A percentile compares a stretch with the other conserved stretches of the same genome.
phyloP scores from a whole-genome alignment of 768 basidiomycete genomes.

The Tricholoma bakamatsutake region DNA sequence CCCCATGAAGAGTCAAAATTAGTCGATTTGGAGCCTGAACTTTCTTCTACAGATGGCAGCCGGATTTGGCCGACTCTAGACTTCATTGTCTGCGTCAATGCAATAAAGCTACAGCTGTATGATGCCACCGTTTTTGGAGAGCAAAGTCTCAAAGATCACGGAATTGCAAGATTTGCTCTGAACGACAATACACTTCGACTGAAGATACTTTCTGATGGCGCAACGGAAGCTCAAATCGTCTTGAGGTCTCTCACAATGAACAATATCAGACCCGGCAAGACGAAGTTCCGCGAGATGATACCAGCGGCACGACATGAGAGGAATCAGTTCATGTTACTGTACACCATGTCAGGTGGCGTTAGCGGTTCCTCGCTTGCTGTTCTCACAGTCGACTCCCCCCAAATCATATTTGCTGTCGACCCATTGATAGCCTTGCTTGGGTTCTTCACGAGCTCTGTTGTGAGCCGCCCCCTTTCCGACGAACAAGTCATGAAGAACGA shows the following conservation, averaged over 20 bases:
- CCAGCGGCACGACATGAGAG: conserved; percentile 83
- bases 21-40: conserved; percentile 55
- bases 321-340: conserved; percentile 92
- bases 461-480: conserved; percentile 7
- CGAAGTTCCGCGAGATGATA: conserved; percentile 91
- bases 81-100: conserved; percentile 60
- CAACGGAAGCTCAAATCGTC: conserved; percentile 82
- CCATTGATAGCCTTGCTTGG: conserved; percentile 85
- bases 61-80: conserved; percentile 61
- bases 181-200: conserved; percentile 73
- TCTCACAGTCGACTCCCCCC: conserved; percentile 87
- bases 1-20: conserved; percentile 7
- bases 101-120: conserved; percentile 83
- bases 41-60: conserved; percentile 17
- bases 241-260: conserved; percentile 89
- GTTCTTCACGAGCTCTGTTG: conserved; percentile 67
- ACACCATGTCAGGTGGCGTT: conserved; percentile 63
- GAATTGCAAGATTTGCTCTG: conserved; percentile 82
- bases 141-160: conserved; percentile 60
- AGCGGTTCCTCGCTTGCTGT: conserved; percentile 63
- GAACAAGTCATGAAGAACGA: conserved; percentile 2
- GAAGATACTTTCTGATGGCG: conserved; percentile 77
- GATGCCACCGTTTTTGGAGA: conserved; percentile 56
- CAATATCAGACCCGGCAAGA: conserved; percentile 77
- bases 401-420: conserved; percentile 87